Evolutionary conservation across 78 protist species (phyloP), one percentile per base, ranked within the genome.

Genomic region (Dictyostelium citrinum): DNA sequence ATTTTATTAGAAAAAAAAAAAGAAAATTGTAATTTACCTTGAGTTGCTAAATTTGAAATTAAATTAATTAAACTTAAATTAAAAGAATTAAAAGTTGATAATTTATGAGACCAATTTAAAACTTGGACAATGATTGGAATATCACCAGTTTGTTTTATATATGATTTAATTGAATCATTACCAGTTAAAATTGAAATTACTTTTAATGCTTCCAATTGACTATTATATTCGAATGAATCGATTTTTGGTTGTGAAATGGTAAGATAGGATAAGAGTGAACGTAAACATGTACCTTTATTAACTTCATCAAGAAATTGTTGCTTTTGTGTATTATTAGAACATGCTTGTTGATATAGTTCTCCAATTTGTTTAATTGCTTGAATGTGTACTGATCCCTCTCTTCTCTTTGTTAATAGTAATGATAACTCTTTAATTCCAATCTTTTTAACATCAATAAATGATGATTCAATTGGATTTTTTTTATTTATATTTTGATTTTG

Each of bases 61-160:
- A 88, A 35, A 12, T 9, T 79, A 5, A 88, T n/a, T 10, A 88
- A 74, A 43, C 74, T 75, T 35, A 55, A 33, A 20, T 39, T 41
- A 9, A 78, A 22, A 3, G 39, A 31, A 5, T 80, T 16, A 35
- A n/a, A 41, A 2, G 83, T 1, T 17, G 20, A 51, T 68, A 68
- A 33, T 22, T 22, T 20, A 67, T 78, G 64, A 2, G 93, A 81
- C 93, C 93, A 88, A 35, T 64, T 45, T 24, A 88, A 46, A 22
- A 88, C 93, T 29, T 35, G 14, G 2, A 88, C 93, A 17, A 88
- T 67, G 1, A 68, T 78, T 14, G 93, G 31, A 20, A 88, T 76
- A 76, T 88, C 93, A 68, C 93, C 93, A n/a, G 93, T 67, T 29
- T 88, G 93, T 46, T 79, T 88, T 4, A 88, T 88, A 24, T 33